Percentiles rank a stretch among this genome's conserved stretches.
These are phyloP conservation scores for Microbotryum intermedium DNA, from an alignment of 1,284 basidiomycete genomes.

Conservation along the genomic window DNA sequence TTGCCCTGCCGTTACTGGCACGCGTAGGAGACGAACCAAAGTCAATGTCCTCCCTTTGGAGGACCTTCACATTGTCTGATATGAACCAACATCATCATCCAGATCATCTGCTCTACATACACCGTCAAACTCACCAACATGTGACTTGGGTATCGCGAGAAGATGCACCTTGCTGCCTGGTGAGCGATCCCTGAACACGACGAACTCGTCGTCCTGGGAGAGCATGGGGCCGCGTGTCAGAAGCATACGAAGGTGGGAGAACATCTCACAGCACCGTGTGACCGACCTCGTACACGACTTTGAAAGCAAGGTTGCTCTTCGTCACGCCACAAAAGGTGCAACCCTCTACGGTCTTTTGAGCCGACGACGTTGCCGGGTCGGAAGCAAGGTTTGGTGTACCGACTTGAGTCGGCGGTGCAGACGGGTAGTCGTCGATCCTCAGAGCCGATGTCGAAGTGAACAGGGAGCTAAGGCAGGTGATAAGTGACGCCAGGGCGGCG, in stretches of 20 bases:
- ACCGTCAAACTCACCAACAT: conserved; percentile 14
- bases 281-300: conserved; percentile 20
- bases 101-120: too few species aligned
- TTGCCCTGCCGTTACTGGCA: too few species aligned
- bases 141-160: conserved; percentile 17
- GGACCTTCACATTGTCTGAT: conserved; percentile 22
- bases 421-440: too few species aligned
- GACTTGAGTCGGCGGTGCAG: too few species aligned
- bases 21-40: conserved; percentile 10
- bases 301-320: background rate
- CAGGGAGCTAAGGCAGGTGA: too few species aligned
- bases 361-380: too few species aligned
- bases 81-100: too few species aligned
- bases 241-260: background rate
- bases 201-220: conserved; percentile 13
- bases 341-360: background rate
- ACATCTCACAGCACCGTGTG: background rate
- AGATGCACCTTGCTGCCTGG: conserved; percentile 19
- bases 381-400: too few species aligned
- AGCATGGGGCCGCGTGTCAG: background rate
- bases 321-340: conserved; percentile 21
- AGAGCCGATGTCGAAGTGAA: too few species aligned
- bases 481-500: too few species aligned
- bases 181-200: conserved; percentile 18
- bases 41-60: background rate